Base-by-base conservation (phyloP, 1,284 basidiomycete species). In the Melampsora abietis-canadensis region DNA sequence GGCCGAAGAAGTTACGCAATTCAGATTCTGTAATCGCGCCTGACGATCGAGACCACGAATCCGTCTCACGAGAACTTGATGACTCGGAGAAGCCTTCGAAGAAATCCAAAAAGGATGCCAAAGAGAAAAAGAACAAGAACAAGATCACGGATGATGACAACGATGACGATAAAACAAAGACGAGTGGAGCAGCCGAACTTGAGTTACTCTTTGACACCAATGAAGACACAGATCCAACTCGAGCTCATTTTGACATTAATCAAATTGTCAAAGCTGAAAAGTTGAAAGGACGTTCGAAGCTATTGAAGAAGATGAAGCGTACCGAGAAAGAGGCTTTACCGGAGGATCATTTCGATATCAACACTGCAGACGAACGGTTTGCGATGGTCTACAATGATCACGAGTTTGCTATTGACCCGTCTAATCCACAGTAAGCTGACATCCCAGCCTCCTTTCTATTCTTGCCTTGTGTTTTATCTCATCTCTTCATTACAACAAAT, bases 351-450 rank as follows among this genome's bases (percentile, higher is more conserved):
- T 98, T 98, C 83, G 83, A 85, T 65, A 88, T 98, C 78, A 86
- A 99, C 80, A 88, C 92, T 74, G 87, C 88, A 78, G 96, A 99
- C 80, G 87, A 90, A 4, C 89, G 96, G 34, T 98, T 98, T 85
- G 87, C 87, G 78, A 89, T 87, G 12, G 80, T 98, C 63, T 90
- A 94, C 81, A 91, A 97, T 78, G 91, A 98, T 80, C 88, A 93
- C 79, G 87, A 89, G 60, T 98, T 92, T 80, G 94, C 95, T 0
- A 92, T 99, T 78, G 96, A 98, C 82, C 95, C 96, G 24, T 92
- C 88, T 64, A 92, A 98, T 83, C 92, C 95, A 21, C 69, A 72
- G 69, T 72, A 30, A 47, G 61, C 37, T 64, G 17, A 14, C 10
- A 12, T 10, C 12, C 12, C 14, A 44, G 19, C 19, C n/a, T 48